Evolutionary conservation across 2,329 filamentous ascomycete genomes (phyloP).

Genomic region (Orbilia oligospora): DNA sequence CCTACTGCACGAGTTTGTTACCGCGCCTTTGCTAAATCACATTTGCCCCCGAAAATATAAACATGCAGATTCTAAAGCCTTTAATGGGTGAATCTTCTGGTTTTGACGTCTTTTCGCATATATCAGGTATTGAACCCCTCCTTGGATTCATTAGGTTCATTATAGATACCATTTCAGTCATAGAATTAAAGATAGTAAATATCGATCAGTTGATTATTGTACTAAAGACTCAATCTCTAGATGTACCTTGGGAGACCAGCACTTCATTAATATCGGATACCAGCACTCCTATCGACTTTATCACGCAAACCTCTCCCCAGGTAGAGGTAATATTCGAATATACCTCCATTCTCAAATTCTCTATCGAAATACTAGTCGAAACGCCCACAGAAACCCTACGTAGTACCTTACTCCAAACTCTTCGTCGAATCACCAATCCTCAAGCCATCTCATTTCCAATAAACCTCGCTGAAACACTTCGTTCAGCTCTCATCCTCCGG

Average conservation of each 20-base stretch:
- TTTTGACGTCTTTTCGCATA: not conserved
- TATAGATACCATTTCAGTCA: too few species aligned
- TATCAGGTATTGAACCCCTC: not conserved
- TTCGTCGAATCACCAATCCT: not conserved
- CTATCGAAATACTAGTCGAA: not conserved
- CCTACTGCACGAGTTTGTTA: too few species aligned
- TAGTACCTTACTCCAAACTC: not conserved
- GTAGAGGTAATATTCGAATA: not conserved
- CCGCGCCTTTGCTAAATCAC: too few species aligned
- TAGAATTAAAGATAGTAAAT: too few species aligned
- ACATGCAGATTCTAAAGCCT: not conserved
- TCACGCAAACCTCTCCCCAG: not conserved
- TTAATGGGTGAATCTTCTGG: not conserved
- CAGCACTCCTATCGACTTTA: too few species aligned
- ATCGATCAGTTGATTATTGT: too few species aligned
- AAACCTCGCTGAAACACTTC: not conserved
- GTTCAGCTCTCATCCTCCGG: conserved; percentile 4
- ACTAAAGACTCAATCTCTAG: not conserved
- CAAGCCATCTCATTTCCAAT: not conserved
- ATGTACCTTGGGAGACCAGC: not conserved
- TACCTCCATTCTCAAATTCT: not conserved
- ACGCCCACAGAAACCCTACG: conserved; percentile 9
- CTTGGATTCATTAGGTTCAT: too few species aligned
- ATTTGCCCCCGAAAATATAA: too few species aligned
- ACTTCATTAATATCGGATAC: too few species aligned